Conservation (phyloP, 2,329 filamentous ascomycete genomes). For the Aspergillus spinulosporus region DNA sequence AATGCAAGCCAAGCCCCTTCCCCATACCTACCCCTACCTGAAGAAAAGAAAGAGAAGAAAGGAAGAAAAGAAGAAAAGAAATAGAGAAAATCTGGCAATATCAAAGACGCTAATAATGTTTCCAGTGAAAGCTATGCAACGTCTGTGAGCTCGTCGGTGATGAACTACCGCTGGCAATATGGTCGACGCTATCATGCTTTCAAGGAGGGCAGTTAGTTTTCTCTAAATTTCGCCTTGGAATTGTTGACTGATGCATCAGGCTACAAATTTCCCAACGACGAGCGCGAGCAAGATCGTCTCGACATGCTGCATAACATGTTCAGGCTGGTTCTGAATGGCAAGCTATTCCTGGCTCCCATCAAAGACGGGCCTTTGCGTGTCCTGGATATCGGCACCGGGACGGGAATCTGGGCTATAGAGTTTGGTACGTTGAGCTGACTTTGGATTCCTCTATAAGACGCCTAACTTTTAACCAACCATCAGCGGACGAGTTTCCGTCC, state of each 20-base stretch:
- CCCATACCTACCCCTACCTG: too few relatives aligned
- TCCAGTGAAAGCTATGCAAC: conserved; percentile 9
- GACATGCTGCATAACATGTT: conserved; percentile 30
- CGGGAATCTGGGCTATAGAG: conserved; percentile 26
- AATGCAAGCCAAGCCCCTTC: neutral
- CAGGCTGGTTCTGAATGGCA: conserved; percentile 28
- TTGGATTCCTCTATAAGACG: too few relatives aligned
- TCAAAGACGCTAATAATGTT: too few relatives aligned
- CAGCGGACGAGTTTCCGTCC: conserved; percentile 3
- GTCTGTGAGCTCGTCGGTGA: conserved; percentile 3
- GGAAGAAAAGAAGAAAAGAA: too few relatives aligned
- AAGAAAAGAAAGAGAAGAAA: too few relatives aligned
- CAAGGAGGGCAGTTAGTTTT: conserved; percentile 11
- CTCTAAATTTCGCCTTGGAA: neutral
- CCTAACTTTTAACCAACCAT: too few relatives aligned
- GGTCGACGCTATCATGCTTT: conserved; percentile 10
- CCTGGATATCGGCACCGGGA: conserved; percentile 22
- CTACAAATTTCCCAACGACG: conserved; percentile 17
- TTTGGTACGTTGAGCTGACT: conserved; percentile 16
- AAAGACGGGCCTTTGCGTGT: conserved; percentile 16
- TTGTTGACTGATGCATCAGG: neutral
- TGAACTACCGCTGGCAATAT: conserved; percentile 2
- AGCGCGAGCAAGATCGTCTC: conserved; percentile 12
- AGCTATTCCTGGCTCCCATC: conserved; percentile 28
- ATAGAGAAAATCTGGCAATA: too few relatives aligned